Conservation (phyloP, 2,329 filamentous ascomycete genomes). For the Ophiocordyceps camponoti-leonardi region DNA sequence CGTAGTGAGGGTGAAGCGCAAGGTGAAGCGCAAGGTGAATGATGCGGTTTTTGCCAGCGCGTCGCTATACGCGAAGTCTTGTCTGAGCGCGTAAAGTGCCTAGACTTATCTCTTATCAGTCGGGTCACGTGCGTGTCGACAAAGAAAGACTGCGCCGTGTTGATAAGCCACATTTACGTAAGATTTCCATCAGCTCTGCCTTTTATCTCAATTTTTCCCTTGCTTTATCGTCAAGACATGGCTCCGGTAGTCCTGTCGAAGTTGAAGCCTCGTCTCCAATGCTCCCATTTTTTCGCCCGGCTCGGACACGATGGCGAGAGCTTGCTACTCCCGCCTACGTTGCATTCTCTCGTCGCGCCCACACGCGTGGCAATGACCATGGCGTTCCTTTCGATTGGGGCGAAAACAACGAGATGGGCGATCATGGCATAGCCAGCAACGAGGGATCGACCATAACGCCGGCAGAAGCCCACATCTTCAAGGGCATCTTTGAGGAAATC, state of each 20-base stretch:
- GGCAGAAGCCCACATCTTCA: conserved; percentile 38
- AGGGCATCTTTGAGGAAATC: conserved; percentile 34
- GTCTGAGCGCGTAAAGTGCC: background rate
- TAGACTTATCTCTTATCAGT: background rate
- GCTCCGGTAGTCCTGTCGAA: background rate
- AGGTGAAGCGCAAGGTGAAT: background rate
- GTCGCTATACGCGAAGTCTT: background rate
- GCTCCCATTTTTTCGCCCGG: conserved; percentile 57
- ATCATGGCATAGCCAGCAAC: conserved; percentile 7
- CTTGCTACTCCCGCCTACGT: conserved; percentile 5
- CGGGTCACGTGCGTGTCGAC: no score
- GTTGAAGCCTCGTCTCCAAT: conserved; percentile 29
- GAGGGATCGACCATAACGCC: conserved; percentile 36
- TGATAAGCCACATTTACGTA: no score
- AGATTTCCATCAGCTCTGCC: no score
- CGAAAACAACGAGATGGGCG: conserved; percentile 3
- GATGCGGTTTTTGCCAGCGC: background rate
- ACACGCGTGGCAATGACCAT: conserved; percentile 9
- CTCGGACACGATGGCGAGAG: conserved; percentile 32
- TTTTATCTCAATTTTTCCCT: background rate
- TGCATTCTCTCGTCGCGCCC: background rate
- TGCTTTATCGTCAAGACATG: background rate
- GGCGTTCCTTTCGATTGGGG: conserved; percentile 37
- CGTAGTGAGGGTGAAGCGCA: background rate
- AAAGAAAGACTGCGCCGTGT: background rate